Evolutionary conservation across 2,329 filamentous ascomycete species (phyloP).

Genomic region (Domatiomyces catenatus): DNA sequence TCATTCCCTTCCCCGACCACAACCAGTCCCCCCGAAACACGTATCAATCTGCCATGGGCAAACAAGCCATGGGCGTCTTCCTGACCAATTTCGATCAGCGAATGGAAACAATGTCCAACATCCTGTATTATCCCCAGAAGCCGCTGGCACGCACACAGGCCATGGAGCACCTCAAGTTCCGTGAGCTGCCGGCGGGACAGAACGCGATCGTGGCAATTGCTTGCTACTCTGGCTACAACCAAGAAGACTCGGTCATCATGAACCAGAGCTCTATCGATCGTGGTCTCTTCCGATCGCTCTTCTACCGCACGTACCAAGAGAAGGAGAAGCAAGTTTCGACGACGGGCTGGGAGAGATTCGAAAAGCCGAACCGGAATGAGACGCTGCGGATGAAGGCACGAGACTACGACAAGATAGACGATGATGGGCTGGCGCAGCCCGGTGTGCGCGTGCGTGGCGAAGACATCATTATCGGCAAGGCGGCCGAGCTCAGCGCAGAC

Average conservation of each 20-base stretch:
- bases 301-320: conserved; percentile 95
- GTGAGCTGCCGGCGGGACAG: conserved; percentile 88
- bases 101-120: conserved; percentile 99
- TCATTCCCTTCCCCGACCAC: conserved; percentile 98
- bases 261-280: conserved; percentile 98
- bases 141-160: conserved; percentile 88
- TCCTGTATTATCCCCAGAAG: conserved; percentile 97
- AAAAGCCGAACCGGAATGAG: conserved; percentile 79
- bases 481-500: conserved; percentile 82
- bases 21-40: conserved; percentile 97
- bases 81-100: conserved; percentile 91
- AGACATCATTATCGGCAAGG: conserved; percentile 98
- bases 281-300: conserved; percentile 89
- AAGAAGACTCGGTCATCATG: conserved; percentile 99
- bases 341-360: conserved; percentile 82
- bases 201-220: conserved; percentile 97
- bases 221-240: conserved; percentile 96
- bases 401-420: conserved; percentile 93
- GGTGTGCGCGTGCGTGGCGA: conserved; percentile 91
- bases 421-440: conserved; percentile 86
- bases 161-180: conserved; percentile 98
- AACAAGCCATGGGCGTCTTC: conserved; percentile 99
- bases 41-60: conserved; percentile 98
- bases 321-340: conserved; percentile 93
- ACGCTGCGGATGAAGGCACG: conserved; percentile 76